Percentiles rank a stretch among this genome's conserved stretches.
Conservation (phyloP, 768 basidiomycete genomes). For the Termitomyces titanicus region DNA sequence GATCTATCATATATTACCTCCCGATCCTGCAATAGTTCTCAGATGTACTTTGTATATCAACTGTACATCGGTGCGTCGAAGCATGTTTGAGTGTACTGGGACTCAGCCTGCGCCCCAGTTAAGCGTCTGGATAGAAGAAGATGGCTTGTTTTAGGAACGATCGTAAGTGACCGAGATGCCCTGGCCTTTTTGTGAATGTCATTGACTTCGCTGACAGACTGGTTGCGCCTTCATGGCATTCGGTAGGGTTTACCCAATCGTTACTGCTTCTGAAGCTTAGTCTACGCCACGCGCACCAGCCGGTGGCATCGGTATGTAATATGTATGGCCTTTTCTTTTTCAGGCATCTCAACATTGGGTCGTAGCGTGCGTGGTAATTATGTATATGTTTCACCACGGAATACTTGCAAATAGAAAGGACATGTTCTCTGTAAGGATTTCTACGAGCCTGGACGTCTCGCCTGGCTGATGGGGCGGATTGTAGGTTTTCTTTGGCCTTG, state of each 20-base stretch:
- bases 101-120: constrained; percentile 14
- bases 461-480: background rate
- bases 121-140: constrained; percentile 21
- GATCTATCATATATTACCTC: background rate
- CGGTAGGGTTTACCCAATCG: constrained; percentile 16
- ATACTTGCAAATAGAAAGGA: constrained; percentile 27
- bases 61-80: constrained; percentile 28
- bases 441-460: background rate
- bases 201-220: constrained; percentile 11
- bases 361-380: constrained; percentile 29
- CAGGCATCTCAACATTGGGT: background rate
- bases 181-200: background rate
- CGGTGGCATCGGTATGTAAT: constrained; percentile 27
- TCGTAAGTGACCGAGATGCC: constrained; percentile 19
- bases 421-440: constrained; percentile 25
- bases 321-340: background rate
- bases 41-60: constrained; percentile 38
- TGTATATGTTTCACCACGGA: constrained; percentile 33
- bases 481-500: constrained; percentile 40
- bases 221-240: constrained; percentile 26
- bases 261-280: background rate
- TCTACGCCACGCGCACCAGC: constrained; percentile 9
- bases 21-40: background rate
- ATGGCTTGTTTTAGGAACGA: constrained; percentile 24
- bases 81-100: background rate